These are phyloP conservation scores for Diaporthe ilicicola DNA, from an alignment of 2,329 filamentous ascomycete species.

Conservation along the genomic window DNA sequence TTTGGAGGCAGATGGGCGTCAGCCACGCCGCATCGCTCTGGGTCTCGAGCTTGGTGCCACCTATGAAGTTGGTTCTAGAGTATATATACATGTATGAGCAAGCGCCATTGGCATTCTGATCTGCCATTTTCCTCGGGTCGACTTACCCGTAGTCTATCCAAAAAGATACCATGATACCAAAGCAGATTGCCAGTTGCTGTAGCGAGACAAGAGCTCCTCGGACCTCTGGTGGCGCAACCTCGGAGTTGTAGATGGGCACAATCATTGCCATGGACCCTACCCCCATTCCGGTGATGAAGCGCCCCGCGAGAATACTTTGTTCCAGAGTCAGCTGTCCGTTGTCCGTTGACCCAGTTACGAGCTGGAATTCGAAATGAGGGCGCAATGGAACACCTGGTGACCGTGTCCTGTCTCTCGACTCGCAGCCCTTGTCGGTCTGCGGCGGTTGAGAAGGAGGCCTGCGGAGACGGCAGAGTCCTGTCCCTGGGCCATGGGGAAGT, in stretches of 20 bases:
- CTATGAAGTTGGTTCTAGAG: slow-evolving; percentile 67
- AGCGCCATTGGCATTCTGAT: no score
- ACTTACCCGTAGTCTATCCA: slow-evolving; percentile 67
- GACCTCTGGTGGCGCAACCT: slow-evolving; percentile 57
- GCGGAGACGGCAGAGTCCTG: no score
- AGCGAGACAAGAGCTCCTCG: slow-evolving; percentile 56
- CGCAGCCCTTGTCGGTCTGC: no score
- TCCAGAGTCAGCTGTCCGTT: not conserved
- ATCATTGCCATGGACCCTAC: slow-evolving; percentile 76
- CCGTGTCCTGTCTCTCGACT: no score
- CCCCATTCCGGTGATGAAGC: slow-evolving; percentile 64
- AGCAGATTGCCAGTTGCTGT: slow-evolving; percentile 64
- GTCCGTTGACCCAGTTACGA: no score
- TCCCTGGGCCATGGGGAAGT: not conserved
- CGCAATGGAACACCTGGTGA: no score
- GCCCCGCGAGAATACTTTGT: slow-evolving; percentile 25
- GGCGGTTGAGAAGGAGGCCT: no score
- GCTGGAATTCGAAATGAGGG: not conserved
- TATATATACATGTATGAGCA: no score
- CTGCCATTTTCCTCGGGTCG: no score
- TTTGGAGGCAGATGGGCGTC: slow-evolving; percentile 75
- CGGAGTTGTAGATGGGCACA: slow-evolving; percentile 56
- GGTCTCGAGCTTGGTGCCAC: slow-evolving; percentile 53
- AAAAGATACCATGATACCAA: slow-evolving; percentile 71
- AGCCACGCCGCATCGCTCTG: slow-evolving; percentile 79